Conservation (phyloP, 441 rosid genomes). For the Jatropha multifida region DNA sequence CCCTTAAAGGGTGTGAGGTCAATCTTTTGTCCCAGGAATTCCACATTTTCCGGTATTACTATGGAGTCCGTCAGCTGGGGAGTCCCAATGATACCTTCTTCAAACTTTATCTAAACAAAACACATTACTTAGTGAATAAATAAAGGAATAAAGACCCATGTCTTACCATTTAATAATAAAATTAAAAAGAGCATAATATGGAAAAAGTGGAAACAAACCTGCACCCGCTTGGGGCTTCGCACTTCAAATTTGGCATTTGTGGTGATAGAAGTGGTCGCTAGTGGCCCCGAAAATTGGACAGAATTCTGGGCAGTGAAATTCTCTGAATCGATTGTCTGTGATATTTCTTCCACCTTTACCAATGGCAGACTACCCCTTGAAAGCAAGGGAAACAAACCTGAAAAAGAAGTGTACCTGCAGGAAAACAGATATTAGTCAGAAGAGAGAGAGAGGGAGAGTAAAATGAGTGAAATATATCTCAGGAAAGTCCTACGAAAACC, state of each 20-base stretch:
- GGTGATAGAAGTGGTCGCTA: conserved; percentile 72
- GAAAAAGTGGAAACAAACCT: conserved; percentile 39
- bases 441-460: too few relatives aligned
- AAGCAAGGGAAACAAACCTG: conserved; percentile 76
- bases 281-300: conserved; percentile 73
- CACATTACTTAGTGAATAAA: background rate
- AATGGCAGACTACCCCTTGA: conserved; percentile 60
- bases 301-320: conserved; percentile 77
- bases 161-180: background rate
- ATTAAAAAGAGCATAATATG: background rate
- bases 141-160: background rate
- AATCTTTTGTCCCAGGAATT: conserved; percentile 74
- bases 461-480: too few relatives aligned
- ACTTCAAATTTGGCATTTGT: conserved; percentile 93
- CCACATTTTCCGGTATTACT: conserved; percentile 72
- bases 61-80: conserved; percentile 90
- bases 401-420: conserved; percentile 85
- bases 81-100: conserved; percentile 89
- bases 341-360: conserved; percentile 88
- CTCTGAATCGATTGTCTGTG: conserved; percentile 86
- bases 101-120: conserved; percentile 64
- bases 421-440: background rate
- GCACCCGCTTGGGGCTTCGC: conserved; percentile 90
- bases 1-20: conserved; percentile 83
- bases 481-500: too few relatives aligned